Base-by-base conservation (phyloP, 2,329 filamentous ascomycete species). In the Neonectria sp. region DNA sequence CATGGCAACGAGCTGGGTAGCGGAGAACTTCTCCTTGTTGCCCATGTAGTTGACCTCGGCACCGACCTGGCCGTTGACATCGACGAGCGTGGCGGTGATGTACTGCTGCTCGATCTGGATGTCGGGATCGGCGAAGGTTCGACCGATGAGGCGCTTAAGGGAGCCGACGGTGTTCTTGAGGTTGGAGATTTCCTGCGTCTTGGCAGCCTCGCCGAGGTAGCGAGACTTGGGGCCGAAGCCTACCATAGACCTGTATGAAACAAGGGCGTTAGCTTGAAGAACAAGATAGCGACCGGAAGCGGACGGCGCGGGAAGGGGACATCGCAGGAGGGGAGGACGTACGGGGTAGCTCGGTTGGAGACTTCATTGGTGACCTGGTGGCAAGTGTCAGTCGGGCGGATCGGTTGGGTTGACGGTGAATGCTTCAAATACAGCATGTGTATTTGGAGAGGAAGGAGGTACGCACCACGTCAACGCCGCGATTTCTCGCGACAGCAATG, bases 101-200 rank as follows among this genome's bases (percentile, higher is more conserved):
- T 90, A 98, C 79, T 97, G 89, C 85, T 97, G 93, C 89, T 99
- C 96, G 79, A 96, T 89, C 84, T 95, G 89, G 71, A 97, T 88
- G 88, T 99, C 96, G 80, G 96, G 95, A 80, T 99, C 96, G 81
- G 88, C 92, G 84, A 95, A 89, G 70, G 89, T 87, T 80, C 96
- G 94, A 79, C 96, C 96, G 79, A 93, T 92, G 76, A 99, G 91
- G 79, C 96, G 94, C 87, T 97, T 97, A 78, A 99, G 89, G 74
- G 91, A 95, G 82, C 90, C 88, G 85, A 99, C 93, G 75, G 96
- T 99, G 89, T 99, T 99, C 88, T 98, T 99, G 79, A 98, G 91
- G 88, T 99, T 99, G 79, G 95, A 97, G 81, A 97, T 97, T 86
- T 99, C 96, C 86, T 98, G 95, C 75, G 95, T 98, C 90, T 98